Percentiles rank a stretch among this genome's conserved stretches.
phyloP scores from a whole-genome alignment of 139 green algal genomes.

The Chlorella sorokiniana region DNA sequence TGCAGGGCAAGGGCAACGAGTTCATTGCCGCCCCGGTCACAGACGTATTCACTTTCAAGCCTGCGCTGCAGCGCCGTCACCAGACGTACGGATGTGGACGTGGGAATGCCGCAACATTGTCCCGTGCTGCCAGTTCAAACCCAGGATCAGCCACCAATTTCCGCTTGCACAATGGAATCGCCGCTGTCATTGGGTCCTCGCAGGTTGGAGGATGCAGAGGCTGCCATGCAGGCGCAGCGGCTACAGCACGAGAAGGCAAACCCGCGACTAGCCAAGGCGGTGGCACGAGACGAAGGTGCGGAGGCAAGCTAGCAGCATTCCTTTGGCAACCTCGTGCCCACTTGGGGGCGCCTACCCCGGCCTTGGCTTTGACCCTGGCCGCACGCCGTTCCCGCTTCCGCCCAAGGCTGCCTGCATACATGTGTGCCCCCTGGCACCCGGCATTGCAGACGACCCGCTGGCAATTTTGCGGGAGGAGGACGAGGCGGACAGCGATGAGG shows the following conservation, averaged over 20 bases:
- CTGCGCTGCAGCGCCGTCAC: slow-evolving; percentile 6
- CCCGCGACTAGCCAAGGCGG: slow-evolving; percentile 24
- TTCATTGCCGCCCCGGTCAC: slow-evolving; percentile 8
- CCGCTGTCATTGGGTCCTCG: neutral
- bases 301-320: neutral
- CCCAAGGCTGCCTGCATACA: neutral
- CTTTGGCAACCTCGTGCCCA: neutral
- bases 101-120: neutral
- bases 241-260: slow-evolving; percentile 23
- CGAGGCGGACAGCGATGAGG: slow-evolving; percentile 41
- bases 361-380: no score
- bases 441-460: slow-evolving; percentile 12
- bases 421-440: no score
- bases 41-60: slow-evolving; percentile 31
- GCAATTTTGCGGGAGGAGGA: slow-evolving; percentile 25
- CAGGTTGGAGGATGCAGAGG: slow-evolving; percentile 50
- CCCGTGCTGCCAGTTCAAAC: neutral
- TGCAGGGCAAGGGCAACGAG: slow-evolving; percentile 19
- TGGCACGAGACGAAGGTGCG: slow-evolving; percentile 4
- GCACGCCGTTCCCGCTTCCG: no score
- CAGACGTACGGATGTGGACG: neutral
- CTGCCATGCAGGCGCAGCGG: slow-evolving; percentile 39
- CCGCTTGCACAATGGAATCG: no score
- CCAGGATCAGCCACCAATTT: neutral
- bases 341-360: no score